Evolutionary conservation across 176 grass and related monocot species (phyloP).

Genomic region (Oryza coarctata): DNA sequence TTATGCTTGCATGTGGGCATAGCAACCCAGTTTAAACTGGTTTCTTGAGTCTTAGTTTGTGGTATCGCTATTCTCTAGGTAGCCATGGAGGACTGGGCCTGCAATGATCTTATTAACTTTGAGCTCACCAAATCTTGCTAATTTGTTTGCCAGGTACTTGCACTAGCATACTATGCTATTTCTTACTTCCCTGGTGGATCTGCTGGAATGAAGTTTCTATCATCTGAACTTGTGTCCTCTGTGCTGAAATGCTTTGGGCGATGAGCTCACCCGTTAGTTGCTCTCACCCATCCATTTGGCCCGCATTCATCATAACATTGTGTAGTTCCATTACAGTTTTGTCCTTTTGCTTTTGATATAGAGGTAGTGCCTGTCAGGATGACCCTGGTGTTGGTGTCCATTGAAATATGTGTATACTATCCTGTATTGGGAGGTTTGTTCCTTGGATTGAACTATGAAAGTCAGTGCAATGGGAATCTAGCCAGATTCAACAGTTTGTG

Average conservation of each 20-base stretch:
- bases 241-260: slow-evolving; percentile 78
- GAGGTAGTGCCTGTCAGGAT: background rate
- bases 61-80: background rate
- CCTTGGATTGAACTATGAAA: background rate
- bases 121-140: slow-evolving; percentile 23
- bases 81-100: background rate
- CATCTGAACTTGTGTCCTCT: slow-evolving; percentile 64
- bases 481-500: background rate
- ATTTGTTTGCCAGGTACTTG: slow-evolving; percentile 62
- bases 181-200: slow-evolving; percentile 98
- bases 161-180: slow-evolving; percentile 93
- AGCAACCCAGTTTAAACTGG: background rate
- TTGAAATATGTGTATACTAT: slow-evolving; percentile 1
- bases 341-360: slow-evolving; percentile 10
- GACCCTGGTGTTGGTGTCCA: background rate
- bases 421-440: background rate
- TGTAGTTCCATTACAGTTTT: slow-evolving; percentile 34
- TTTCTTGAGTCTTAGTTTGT: background rate
- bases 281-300: slow-evolving; percentile 19
- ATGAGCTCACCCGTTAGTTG: slow-evolving; percentile 52
- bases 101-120: background rate
- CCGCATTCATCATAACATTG: background rate
- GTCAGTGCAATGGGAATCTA: background rate
- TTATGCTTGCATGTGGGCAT: background rate
- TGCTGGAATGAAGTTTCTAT: slow-evolving; percentile 89